These are phyloP conservation scores for Williopsis jadinii DNA, from an alignment of 1,139 yeast species.

Conservation along the genomic window DNA sequence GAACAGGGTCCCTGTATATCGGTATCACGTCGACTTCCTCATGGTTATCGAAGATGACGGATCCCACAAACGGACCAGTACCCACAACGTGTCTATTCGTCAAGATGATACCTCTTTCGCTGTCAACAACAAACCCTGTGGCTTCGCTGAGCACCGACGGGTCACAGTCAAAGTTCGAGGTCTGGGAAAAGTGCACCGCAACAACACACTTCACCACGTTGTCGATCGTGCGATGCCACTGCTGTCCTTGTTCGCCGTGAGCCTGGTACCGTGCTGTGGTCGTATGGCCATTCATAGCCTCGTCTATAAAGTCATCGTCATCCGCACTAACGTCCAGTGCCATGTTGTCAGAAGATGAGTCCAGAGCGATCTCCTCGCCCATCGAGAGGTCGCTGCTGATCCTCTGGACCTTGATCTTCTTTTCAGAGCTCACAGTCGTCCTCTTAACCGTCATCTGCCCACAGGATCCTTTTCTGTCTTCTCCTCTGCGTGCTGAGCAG, in stretches of 20 bases:
- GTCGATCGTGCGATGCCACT: conserved; percentile 81
- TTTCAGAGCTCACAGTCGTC: not conserved
- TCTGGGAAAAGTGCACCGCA: conserved; percentile 82
- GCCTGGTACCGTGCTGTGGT: conserved; percentile 2
- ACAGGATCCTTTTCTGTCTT: not conserved
- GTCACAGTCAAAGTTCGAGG: conserved; percentile 84
- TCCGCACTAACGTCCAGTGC: conserved; percentile 1
- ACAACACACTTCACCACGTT: conserved; percentile 82
- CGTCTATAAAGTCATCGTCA: conserved; percentile 1
- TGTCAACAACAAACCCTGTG: conserved; percentile 92
- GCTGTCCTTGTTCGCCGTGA: conserved; percentile 7
- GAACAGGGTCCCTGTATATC: conserved; percentile 77
- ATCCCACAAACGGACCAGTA: conserved; percentile 89
- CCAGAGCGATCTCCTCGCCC: not conserved
- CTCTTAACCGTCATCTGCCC: not conserved
- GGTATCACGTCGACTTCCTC: conserved; percentile 89
- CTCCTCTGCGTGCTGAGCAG: no score
- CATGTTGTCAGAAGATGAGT: not conserved
- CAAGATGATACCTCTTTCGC: conserved; percentile 70
- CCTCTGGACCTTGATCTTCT: not conserved
- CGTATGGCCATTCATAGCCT: not conserved
- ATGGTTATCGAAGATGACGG: conserved; percentile 88
- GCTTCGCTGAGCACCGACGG: conserved; percentile 80
- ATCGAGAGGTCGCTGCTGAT: not conserved
- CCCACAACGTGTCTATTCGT: conserved; percentile 95